phyloP scores from a whole-genome alignment of 164 flowering plant genomes.

The Vitis rupestris region DNA sequence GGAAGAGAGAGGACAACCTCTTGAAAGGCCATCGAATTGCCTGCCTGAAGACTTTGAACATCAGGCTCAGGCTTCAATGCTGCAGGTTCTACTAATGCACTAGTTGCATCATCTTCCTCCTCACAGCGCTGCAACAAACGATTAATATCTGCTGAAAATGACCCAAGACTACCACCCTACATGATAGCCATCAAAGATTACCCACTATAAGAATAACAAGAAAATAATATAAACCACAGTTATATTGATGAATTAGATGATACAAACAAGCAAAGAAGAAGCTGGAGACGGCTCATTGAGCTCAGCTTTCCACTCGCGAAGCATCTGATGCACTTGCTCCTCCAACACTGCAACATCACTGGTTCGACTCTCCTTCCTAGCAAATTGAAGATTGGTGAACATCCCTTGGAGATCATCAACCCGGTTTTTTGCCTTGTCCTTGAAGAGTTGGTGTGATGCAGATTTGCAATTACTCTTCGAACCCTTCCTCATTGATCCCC shows the following conservation, averaged over 20 bases:
- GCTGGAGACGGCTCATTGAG: slow-evolving; percentile 34
- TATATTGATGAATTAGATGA: not conserved
- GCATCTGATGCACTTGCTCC: slow-evolving; percentile 34
- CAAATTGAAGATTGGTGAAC: slow-evolving; percentile 23
- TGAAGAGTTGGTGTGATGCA: slow-evolving; percentile 20
- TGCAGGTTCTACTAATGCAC: slow-evolving; percentile 13
- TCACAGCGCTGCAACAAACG: slow-evolving; percentile 24
- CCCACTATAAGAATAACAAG: not conserved
- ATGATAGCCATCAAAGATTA: not conserved
- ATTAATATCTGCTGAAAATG: slow-evolving; percentile 20
- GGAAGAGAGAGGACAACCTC: slow-evolving; percentile 8
- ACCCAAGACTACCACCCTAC: slow-evolving; percentile 25
- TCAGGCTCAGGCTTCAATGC: slow-evolving; percentile 18
- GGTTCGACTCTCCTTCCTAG: slow-evolving; percentile 31
- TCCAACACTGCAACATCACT: slow-evolving; percentile 26
- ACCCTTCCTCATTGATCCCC: slow-evolving; percentile 18
- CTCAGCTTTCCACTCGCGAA: slow-evolving; percentile 37
- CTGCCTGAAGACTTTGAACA: slow-evolving; percentile 5
- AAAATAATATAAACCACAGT: not conserved
- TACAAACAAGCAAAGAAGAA: slow-evolving; percentile 26
- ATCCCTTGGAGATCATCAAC: slow-evolving; percentile 30
- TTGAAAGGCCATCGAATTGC: not conserved
- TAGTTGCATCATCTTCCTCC: slow-evolving; percentile 32
- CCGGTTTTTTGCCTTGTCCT: slow-evolving; percentile 32
- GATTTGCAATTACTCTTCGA: slow-evolving; percentile 25